phyloP scores from a whole-genome alignment of 495 filamentous ascomycete species.

The Sporormia fimetaria region DNA sequence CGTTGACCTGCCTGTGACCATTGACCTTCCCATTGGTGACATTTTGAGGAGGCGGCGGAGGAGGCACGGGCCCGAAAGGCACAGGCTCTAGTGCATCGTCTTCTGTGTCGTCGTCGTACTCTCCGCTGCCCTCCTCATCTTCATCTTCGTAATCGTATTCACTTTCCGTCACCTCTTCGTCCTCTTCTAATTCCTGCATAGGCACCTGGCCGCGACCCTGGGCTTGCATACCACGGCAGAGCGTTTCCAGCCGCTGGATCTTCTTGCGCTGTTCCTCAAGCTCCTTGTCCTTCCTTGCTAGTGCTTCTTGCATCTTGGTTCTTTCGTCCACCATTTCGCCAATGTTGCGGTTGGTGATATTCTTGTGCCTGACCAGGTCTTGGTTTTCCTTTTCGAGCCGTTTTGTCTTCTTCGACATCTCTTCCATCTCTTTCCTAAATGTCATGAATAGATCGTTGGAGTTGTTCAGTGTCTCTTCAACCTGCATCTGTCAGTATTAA shows the following conservation, averaged over 20 bases:
- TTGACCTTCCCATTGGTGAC: conserved; percentile 26
- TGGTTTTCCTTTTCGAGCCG: conserved; percentile 94
- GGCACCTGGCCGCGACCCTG: conserved; percentile 59
- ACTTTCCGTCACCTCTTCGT: conserved; percentile 57
- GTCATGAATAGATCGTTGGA: conserved; percentile 97
- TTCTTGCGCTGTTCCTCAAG: conserved; percentile 74
- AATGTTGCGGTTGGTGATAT: conserved; percentile 87
- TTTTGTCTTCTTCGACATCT: conserved; percentile 99
- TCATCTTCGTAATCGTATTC: conserved; percentile 59
- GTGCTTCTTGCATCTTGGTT: conserved; percentile 46
- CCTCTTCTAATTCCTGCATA: conserved; percentile 47
- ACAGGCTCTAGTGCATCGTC: conserved; percentile 26
- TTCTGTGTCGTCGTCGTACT: conserved; percentile 31
- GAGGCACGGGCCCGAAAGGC: conserved; percentile 34
- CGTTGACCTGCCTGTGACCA: conserved; percentile 23
- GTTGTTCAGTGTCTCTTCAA: conserved; percentile 97
- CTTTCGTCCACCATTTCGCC: conserved; percentile 97
- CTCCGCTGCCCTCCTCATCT: conserved; percentile 55
- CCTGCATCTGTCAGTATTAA: conserved; percentile 45
- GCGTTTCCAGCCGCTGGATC: conserved; percentile 81
- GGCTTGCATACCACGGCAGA: conserved; percentile 88
- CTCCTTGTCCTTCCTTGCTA: conserved; percentile 64
- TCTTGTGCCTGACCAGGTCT: conserved; percentile 80
- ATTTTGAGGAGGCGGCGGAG: conserved; percentile 31
- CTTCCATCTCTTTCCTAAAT: conserved; percentile 99